Conservation (phyloP, 352 stramenopile genomes). For the Phytophthora constricta region DNA sequence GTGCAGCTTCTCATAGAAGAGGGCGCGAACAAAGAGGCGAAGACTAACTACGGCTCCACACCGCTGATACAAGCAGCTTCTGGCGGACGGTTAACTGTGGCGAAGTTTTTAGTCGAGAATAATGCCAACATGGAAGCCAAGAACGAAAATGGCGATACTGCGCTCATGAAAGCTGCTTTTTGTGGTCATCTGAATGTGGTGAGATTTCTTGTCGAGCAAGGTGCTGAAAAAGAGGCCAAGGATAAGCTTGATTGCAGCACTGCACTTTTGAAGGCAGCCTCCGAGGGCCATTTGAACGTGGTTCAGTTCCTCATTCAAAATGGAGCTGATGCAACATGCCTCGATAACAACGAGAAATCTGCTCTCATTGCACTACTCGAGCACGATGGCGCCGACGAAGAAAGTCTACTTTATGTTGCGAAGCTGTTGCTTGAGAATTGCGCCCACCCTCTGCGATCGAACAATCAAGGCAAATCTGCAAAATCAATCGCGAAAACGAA, state of each 20-base stretch:
- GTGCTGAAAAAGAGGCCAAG: not conserved
- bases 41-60: not conserved
- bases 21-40: not conserved
- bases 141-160: not conserved
- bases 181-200: not conserved
- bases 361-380: too few species aligned
- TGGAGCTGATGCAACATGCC: too few species aligned
- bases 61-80: not conserved
- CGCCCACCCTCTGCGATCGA: not conserved
- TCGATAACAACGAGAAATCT: too few species aligned
- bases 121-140: too few species aligned
- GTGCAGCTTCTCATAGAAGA: not conserved
- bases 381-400: too few species aligned
- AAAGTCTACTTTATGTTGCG: too few species aligned
- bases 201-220: not conserved
- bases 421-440: conserved; percentile 1
- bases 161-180: not conserved
- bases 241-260: not conserved
- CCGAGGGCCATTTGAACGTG: too few species aligned
- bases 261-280: too few species aligned
- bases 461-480: not conserved
- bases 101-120: not conserved
- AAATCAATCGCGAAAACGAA: not conserved
- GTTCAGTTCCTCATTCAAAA: too few species aligned
- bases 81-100: not conserved